Evolutionary conservation across 805 yeast species (phyloP).

Genomic region (Spathaspora passalidarum): DNA sequence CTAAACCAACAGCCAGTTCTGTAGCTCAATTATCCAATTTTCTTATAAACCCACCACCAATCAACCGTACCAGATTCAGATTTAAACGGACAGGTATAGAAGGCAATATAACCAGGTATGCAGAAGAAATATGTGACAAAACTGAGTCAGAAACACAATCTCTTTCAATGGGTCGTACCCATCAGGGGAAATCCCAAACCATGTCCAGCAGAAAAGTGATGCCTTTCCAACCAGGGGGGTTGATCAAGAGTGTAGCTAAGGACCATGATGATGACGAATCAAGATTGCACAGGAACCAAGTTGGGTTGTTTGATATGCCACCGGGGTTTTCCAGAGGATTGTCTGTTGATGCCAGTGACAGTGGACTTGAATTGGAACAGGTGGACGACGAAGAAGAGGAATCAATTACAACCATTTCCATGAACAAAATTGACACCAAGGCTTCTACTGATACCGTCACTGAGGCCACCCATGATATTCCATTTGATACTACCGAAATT

Average conservation of each 20-base stretch:
- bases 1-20: slow-evolving; percentile 40
- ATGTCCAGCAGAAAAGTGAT: slow-evolving; percentile 71
- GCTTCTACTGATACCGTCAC: not conserved
- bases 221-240: slow-evolving; percentile 95
- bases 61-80: slow-evolving; percentile 61
- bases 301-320: slow-evolving; percentile 78
- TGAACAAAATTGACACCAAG: not conserved
- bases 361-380: slow-evolving; percentile 13
- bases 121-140: slow-evolving; percentile 57
- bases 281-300: slow-evolving; percentile 58
- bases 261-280: slow-evolving; percentile 28
- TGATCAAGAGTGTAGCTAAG: slow-evolving; percentile 19
- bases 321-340: slow-evolving; percentile 82
- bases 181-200: slow-evolving; percentile 58
- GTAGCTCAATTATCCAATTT: slow-evolving; percentile 18
- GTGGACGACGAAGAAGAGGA: slow-evolving; percentile 13
- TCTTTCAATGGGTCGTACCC: slow-evolving; percentile 66
- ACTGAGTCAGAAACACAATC: slow-evolving; percentile 65
- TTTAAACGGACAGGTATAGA: slow-evolving; percentile 73
- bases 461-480: slow-evolving; percentile 9
- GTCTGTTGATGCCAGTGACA: slow-evolving; percentile 15
- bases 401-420: not conserved
- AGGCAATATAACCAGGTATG: slow-evolving; percentile 62
- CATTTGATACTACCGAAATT: slow-evolving; percentile 43
- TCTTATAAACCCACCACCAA: slow-evolving; percentile 55